phyloP scores from a whole-genome alignment of 1,284 basidiomycete genomes.

The Tylopilus sp. region DNA sequence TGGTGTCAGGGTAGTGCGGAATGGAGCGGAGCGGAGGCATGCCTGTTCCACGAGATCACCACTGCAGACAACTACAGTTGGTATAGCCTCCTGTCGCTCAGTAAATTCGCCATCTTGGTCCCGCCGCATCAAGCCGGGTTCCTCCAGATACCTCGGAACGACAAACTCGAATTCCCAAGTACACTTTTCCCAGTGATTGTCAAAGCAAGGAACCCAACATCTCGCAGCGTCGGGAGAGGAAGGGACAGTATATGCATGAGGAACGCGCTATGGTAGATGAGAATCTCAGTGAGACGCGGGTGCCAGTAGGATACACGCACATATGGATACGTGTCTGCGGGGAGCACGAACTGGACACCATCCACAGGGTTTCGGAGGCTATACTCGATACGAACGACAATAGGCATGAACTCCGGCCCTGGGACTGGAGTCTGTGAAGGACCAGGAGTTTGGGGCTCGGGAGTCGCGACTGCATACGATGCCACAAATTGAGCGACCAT shows the following conservation, averaged over 20 bases:
- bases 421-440: conserved; percentile 41
- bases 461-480: conserved; percentile 55
- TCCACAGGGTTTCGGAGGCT: conserved; percentile 77
- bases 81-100: conserved; percentile 54
- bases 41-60: conserved; percentile 94
- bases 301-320: conserved; percentile 48
- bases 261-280: conserved; percentile 63
- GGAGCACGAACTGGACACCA: conserved; percentile 83
- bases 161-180: conserved; percentile 99
- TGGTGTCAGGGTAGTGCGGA: conserved; percentile 16
- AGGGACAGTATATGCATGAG: conserved; percentile 90
- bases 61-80: conserved; percentile 87
- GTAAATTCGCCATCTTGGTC: conserved; percentile 54
- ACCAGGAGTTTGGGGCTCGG: conserved; percentile 72
- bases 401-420: conserved; percentile 70
- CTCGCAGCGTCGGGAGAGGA: conserved; percentile 87
- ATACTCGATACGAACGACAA: conserved; percentile 76
- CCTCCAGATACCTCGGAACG: conserved; percentile 84
- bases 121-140: conserved; percentile 45
- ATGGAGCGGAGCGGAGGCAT: conserved; percentile 24
- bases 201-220: conserved; percentile 97
- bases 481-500: conserved; percentile 9
- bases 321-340: conserved; percentile 78
- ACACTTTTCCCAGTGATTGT: conserved; percentile 93
- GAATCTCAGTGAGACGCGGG: conserved; percentile 20